Evolutionary conservation across 176 grass and related monocot genomes (phyloP).

Genomic region (Panicum miliaceum): DNA sequence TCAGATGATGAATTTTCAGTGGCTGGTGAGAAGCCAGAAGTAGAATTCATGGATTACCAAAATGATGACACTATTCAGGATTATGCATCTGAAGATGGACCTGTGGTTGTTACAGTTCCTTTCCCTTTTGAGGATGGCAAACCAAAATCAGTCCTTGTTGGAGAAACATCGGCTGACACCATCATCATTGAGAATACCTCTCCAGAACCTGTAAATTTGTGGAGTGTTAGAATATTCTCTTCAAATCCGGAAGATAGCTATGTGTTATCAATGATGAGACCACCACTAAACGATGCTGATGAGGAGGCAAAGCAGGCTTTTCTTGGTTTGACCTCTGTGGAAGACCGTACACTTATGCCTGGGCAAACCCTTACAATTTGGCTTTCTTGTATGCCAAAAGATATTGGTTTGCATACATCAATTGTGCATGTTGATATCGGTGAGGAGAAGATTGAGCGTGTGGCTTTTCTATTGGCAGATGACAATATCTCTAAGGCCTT

Average conservation of each 20-base stretch:
- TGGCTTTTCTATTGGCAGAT: conserved; percentile 81
- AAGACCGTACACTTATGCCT: conserved; percentile 75
- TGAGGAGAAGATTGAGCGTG: conserved; percentile 86
- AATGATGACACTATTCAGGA: conserved; percentile 61
- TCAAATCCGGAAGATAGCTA: conserved; percentile 89
- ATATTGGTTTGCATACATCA: conserved; percentile 84
- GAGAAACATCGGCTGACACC: conserved; percentile 61
- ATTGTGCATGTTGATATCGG: conserved; percentile 87
- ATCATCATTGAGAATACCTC: conserved; percentile 72
- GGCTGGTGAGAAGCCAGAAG: conserved; percentile 78
- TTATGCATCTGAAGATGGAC: conserved; percentile 66
- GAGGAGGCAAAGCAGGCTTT: conserved; percentile 57
- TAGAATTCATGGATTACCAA: conserved; percentile 88
- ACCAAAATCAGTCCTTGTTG: conserved; percentile 74
- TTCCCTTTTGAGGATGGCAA: conserved; percentile 70
- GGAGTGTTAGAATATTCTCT: conserved; percentile 88
- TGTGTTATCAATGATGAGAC: conserved; percentile 80
- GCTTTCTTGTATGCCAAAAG: conserved; percentile 90
- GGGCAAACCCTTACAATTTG: conserved; percentile 77
- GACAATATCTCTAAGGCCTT: conserved; percentile 75
- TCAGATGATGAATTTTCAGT: conserved; percentile 73
- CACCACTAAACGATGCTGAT: conserved; percentile 58
- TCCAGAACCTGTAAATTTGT: conserved; percentile 60
- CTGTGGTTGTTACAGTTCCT: conserved; percentile 65
- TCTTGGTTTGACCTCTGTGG: conserved; percentile 67